Evolutionary conservation across 345 rosid species (phyloP).

Genomic region (Noccaea caerulescens): DNA sequence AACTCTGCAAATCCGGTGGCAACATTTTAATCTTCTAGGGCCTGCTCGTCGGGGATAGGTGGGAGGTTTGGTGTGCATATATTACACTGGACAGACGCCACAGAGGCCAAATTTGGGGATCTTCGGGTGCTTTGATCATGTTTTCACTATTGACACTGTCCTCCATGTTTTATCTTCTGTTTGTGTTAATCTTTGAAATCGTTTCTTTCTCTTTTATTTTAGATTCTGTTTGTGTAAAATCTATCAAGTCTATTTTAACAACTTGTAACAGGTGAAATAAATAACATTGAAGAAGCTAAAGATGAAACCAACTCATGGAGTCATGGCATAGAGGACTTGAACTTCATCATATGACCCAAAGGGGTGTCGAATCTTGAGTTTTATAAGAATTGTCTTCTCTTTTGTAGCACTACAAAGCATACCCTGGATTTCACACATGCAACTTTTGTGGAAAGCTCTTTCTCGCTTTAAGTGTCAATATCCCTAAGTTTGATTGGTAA

Average conservation of each 20-base stretch:
- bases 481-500: too few relatives aligned
- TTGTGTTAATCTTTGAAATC: background rate
- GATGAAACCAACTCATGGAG: background rate
- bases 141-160: background rate
- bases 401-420: too few relatives aligned
- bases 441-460: too few relatives aligned
- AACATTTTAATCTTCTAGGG: background rate
- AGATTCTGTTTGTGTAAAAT: too few relatives aligned
- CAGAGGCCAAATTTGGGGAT: background rate
- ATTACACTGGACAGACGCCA: slow-evolving; percentile 1
- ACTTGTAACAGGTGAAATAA: background rate
- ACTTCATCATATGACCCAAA: background rate
- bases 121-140: background rate
- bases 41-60: background rate
- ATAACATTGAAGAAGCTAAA: slow-evolving; percentile 2
- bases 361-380: too few relatives aligned
- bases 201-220: background rate
- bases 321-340: background rate
- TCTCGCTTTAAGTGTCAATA: too few relatives aligned
- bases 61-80: background rate
- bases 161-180: background rate
- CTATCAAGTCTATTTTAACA: too few relatives aligned
- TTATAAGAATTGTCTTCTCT: too few relatives aligned
- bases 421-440: too few relatives aligned
- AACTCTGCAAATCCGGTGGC: slow-evolving; percentile 7